phyloP scores from a whole-genome alignment of 306 rosid species.

The Gynostemma pentaphyllum region DNA sequence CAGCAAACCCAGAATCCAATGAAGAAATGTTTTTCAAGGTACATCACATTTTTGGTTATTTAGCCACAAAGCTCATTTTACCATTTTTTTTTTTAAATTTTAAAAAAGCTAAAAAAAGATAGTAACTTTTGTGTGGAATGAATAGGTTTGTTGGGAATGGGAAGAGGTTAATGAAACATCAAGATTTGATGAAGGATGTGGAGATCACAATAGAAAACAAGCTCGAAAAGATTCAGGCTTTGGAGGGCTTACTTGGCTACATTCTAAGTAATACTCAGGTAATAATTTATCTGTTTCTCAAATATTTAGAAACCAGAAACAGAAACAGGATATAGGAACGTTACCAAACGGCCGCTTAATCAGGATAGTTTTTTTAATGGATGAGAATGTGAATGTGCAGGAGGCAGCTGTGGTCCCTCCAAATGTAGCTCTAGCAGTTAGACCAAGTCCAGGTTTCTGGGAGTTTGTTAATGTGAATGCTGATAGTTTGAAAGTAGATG shows the following conservation, averaged over 20 bases:
- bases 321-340: no score
- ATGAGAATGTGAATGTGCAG: conserved; percentile 8
- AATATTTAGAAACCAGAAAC: no score
- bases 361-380: neutral
- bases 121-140: neutral
- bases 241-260: conserved; percentile 37
- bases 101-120: neutral
- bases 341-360: no score
- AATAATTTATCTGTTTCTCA: neutral
- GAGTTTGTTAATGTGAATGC: conserved; percentile 30
- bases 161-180: conserved; percentile 28
- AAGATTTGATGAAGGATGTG: conserved; percentile 23
- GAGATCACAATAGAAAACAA: conserved; percentile 26
- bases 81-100: no score
- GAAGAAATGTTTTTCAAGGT: conserved; percentile 81
- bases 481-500: conserved; percentile 23
- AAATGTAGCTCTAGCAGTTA: conserved; percentile 23
- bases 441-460: conserved; percentile 38
- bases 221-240: conserved; percentile 24
- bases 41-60: neutral
- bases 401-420: conserved; percentile 48
- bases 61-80: neutral
- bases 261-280: conserved; percentile 31
- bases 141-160: conserved; percentile 31
- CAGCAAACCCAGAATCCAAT: conserved; percentile 51